phyloP scores from a whole-genome alignment of 768 basidiomycete species.

The Austroboletus eburneus region DNA sequence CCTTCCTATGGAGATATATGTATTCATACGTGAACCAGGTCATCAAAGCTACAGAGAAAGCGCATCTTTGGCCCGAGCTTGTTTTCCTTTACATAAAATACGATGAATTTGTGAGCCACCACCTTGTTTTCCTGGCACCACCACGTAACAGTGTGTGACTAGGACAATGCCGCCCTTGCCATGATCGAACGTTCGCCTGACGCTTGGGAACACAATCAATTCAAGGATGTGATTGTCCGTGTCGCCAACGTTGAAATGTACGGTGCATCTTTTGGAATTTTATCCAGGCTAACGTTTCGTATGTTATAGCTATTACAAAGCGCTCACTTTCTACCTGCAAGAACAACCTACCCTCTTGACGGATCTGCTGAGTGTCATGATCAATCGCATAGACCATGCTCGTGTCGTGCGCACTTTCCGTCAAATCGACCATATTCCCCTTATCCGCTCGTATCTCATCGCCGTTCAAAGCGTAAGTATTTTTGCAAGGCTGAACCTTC shows the following conservation, averaged over 20 bases:
- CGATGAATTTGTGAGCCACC: constrained; percentile 72
- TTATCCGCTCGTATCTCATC: constrained; percentile 94
- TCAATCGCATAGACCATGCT: constrained; percentile 90
- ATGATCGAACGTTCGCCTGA: constrained; percentile 99
- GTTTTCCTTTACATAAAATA: constrained; percentile 99
- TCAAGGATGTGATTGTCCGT: constrained; percentile 96
- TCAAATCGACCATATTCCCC: constrained; percentile 91
- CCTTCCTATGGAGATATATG: background rate
- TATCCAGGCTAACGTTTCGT: constrained; percentile 3
- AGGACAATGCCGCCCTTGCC: constrained; percentile 96
- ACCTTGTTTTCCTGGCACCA: background rate
- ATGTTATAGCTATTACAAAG: constrained; percentile 79
- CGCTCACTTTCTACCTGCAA: constrained; percentile 89
- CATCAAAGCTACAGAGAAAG: constrained; percentile 92
- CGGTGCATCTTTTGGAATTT: constrained; percentile 16
- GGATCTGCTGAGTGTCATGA: constrained; percentile 88
- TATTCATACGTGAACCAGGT: constrained; percentile 43
- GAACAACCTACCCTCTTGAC: constrained; percentile 92
- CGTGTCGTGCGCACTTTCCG: constrained; percentile 96
- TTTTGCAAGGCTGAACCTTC: background rate
- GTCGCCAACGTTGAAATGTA: constrained; percentile 98
- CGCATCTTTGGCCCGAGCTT: constrained; percentile 97
- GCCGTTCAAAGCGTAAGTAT: constrained; percentile 84
- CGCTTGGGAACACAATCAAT: constrained; percentile 99
- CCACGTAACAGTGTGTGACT: constrained; percentile 1